Percentiles rank a stretch among this genome's conserved stretches.
These are phyloP conservation scores for Solanum tarijense DNA, from an alignment of 257 asterid species.

Conservation along the genomic window DNA sequence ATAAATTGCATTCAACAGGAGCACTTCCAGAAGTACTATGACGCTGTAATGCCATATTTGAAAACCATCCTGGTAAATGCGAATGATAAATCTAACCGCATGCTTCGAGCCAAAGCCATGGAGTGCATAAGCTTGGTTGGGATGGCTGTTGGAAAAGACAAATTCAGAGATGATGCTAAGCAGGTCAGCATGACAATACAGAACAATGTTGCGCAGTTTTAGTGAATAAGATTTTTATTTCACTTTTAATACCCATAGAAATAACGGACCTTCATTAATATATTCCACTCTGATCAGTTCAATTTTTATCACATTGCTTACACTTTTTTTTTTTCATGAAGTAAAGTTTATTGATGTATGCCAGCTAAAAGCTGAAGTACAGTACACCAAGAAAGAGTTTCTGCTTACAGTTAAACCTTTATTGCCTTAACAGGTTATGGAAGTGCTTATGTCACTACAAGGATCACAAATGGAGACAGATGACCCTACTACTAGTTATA, in stretches of 20 bases:
- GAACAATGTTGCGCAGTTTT: neutral
- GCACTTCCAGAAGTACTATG: slow-evolving; percentile 81
- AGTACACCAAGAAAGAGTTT: neutral
- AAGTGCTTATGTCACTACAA: slow-evolving; percentile 85
- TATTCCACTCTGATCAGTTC: neutral
- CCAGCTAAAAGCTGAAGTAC: neutral
- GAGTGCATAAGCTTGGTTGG: slow-evolving; percentile 97
- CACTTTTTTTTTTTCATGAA: neutral
- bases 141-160: slow-evolving; percentile 94
- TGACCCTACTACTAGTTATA: slow-evolving; percentile 94
- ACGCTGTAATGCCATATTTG: slow-evolving; percentile 89
- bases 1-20: slow-evolving; percentile 30
- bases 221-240: neutral
- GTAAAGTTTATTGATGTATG: neutral
- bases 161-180: slow-evolving; percentile 84
- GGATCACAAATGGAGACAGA: slow-evolving; percentile 90
- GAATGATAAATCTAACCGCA: slow-evolving; percentile 76
- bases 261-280: neutral
- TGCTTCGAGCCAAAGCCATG: slow-evolving; percentile 99
- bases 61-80: slow-evolving; percentile 81
- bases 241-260: neutral
- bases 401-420: neutral
- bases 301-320: neutral
- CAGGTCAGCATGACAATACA: slow-evolving; percentile 33
- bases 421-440: slow-evolving; percentile 57